phyloP scores from a whole-genome alignment of 305 asterid species.

The Caryopteris hybrid region DNA sequence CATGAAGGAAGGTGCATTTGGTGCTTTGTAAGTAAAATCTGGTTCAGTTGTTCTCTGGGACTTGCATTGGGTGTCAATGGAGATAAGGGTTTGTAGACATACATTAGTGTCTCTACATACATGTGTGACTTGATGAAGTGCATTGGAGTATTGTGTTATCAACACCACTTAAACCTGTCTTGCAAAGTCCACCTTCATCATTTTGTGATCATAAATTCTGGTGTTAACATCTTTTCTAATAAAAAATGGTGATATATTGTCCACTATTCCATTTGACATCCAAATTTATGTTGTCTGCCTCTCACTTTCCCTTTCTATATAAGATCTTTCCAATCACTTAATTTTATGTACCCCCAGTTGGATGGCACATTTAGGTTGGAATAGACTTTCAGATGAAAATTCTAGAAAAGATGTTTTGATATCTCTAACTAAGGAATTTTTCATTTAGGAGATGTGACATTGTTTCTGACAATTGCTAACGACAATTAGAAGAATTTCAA shows the following conservation, averaged over 20 bases:
- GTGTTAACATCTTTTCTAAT: background rate
- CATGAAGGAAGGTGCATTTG: background rate
- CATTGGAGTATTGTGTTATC: background rate
- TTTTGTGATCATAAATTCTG: background rate
- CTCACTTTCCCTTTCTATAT: background rate
- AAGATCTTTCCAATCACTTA: too few species aligned
- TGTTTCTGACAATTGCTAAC: too few species aligned
- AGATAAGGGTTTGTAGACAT: background rate
- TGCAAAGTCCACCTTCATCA: background rate
- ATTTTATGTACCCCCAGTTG: too few species aligned
- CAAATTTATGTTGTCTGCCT: background rate
- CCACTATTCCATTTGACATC: background rate
- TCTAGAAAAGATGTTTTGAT: too few species aligned
- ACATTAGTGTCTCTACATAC: background rate
- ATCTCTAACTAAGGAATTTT: too few species aligned
- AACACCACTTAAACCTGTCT: constrained; percentile 1
- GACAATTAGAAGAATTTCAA: too few species aligned
- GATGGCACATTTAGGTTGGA: too few species aligned
- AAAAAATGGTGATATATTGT: background rate
- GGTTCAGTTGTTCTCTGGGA: background rate
- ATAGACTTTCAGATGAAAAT: too few species aligned
- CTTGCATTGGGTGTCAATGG: too few species aligned
- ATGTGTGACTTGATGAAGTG: background rate
- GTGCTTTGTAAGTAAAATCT: background rate
- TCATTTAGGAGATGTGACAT: too few species aligned